A percentile compares a stretch with the other conserved stretches of the same genome.
phyloP scores from a whole-genome alignment of 345 rosid species.

The Geranium brycei region DNA sequence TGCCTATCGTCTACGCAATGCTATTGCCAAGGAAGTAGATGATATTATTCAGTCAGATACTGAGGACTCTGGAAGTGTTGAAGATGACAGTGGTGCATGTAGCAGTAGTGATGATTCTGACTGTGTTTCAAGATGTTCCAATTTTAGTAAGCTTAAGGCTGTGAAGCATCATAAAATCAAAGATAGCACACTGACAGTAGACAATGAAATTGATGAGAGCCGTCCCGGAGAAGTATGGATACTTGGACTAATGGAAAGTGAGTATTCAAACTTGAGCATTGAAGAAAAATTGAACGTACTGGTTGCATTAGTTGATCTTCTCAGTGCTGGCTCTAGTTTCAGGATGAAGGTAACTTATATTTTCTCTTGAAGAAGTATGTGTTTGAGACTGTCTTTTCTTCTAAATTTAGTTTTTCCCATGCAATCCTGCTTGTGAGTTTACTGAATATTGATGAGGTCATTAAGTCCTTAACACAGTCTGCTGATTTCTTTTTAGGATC shows the following conservation, averaged over 20 bases:
- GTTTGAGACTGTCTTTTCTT: neutral
- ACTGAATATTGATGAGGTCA: conserved; percentile 1
- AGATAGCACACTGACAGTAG: conserved; percentile 25
- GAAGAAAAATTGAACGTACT: conserved; percentile 76
- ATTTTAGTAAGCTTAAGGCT: conserved; percentile 23
- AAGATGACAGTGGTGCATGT: conserved; percentile 33
- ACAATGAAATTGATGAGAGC: conserved; percentile 92
- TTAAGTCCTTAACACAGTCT: neutral
- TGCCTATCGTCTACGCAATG: conserved; percentile 64
- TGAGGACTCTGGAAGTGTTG: conserved; percentile 78
- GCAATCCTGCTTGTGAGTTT: neutral
- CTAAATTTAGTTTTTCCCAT: neutral
- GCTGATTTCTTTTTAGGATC: conserved; percentile 30
- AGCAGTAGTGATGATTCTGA: conserved; percentile 52
- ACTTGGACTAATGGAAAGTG: conserved; percentile 87
- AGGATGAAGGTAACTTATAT: conserved; percentile 56
- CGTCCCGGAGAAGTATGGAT: conserved; percentile 86
- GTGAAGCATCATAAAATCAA: conserved; percentile 23
- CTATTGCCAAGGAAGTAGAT: conserved; percentile 32
- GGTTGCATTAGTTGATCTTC: conserved; percentile 71
- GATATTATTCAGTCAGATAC: conserved; percentile 45
- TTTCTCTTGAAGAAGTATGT: neutral
- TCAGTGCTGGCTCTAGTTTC: conserved; percentile 63
- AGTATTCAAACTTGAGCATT: conserved; percentile 76
- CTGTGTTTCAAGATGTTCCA: conserved; percentile 30